Evolutionary conservation across 176 grass and related monocot species (phyloP).

Genomic region (Avena eriantha): DNA sequence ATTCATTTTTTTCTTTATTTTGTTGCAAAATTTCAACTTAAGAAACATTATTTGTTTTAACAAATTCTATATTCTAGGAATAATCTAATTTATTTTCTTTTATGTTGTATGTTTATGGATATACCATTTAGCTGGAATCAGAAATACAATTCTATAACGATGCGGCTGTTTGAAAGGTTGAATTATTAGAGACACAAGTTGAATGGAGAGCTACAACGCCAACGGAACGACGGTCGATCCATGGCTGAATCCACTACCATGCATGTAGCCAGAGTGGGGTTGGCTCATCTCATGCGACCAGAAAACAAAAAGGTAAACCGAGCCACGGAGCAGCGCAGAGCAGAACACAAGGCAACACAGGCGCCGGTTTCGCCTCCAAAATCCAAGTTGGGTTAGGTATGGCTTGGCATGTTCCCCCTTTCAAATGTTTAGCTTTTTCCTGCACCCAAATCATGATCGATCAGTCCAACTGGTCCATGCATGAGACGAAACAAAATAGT

Average conservation of each 20-base stretch:
- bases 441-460: conserved; percentile 21
- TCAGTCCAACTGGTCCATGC: not conserved
- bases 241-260: conserved; percentile 33
- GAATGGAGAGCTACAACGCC: conserved; percentile 8
- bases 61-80: not conserved
- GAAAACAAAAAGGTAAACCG: not conserved
- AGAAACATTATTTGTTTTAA: not conserved
- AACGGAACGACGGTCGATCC: conserved; percentile 10
- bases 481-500: not conserved
- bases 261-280: conserved; percentile 22
- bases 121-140: no score
- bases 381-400: conserved; percentile 46
- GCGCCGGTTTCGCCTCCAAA: not conserved
- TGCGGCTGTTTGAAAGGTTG: not conserved
- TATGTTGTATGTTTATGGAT: no score
- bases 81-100: not conserved
- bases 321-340: not conserved
- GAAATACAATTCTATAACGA: not conserved
- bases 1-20: not conserved
- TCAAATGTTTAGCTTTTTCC: not conserved
- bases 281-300: conserved; percentile 1
- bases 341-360: conserved; percentile 8
- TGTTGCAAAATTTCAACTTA: not conserved
- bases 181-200: not conserved
- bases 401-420: not conserved